Base-by-base conservation (phyloP, 148 eudicot genomes). In the Vaccinium vitisidaea region DNA sequence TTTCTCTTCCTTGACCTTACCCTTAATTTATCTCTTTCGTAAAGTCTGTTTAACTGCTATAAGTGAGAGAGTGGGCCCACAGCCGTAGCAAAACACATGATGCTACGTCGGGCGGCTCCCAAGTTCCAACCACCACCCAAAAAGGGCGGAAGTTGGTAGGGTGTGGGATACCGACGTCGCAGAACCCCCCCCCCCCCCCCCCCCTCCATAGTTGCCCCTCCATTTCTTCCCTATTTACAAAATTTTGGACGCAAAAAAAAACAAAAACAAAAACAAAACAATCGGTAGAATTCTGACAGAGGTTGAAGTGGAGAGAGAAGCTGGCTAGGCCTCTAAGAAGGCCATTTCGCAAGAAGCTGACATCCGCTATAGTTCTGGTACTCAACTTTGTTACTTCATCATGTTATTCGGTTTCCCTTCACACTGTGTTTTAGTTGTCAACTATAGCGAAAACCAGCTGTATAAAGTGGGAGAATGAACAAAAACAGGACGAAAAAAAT, bases 91-190 rank as follows among this genome's bases (percentile, higher is more conserved):
- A n/a, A n/a, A n/a, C n/a, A n/a, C n/a, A n/a, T n/a, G n/a, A n/a
- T n/a, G n/a, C n/a, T n/a, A n/a, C n/a, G n/a, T n/a, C n/a, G n/a
- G n/a, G n/a, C n/a, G n/a, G n/a, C n/a, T n/a, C n/a, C n/a, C n/a
- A n/a, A n/a, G n/a, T n/a, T n/a, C n/a, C n/a, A n/a, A n/a, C n/a
- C n/a, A n/a, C n/a, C n/a, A n/a, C n/a, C n/a, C n/a, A n/a, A n/a
- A n/a, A n/a, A n/a, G n/a, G n/a, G n/a, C n/a, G n/a, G n/a, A 30
- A 75, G 79, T 61, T 76, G 75, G 80, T 82, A 52, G 87, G 36
- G 77, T 82, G 54, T 50, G 48, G 65, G 86, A 77, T 14, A 46
- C 14, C 3, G 6, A 77, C 82, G 76, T 50, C 32, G 27, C 30
- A 6, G 36, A 16, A 2, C n/a, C n/a, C n/a, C n/a, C n/a, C n/a